Evolutionary conservation across 441 rosid genomes (phyloP), one percentile per base, ranked within the genome.

Genomic region (Iberis amara): DNA sequence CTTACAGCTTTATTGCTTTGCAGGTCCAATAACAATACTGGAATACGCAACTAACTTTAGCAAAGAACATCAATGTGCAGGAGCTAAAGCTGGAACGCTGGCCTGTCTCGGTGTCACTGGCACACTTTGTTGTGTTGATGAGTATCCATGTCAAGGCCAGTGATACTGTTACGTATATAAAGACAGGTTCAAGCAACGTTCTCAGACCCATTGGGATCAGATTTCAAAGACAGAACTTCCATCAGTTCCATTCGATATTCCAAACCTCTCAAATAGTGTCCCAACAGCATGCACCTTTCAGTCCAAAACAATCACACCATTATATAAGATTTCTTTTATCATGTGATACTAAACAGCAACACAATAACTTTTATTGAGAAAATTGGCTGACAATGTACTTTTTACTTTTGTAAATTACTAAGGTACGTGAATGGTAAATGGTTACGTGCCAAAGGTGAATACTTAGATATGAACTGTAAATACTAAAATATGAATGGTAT

Each of bases 281-380:
- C 96, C 72, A 90, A 49, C 31, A 90, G 73, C 91, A 90, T 86
- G 69, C 89, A 90, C 97, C 97, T 89, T 49, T 27, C n/a, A 37
- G 13, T 4, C 23, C n/a, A 61, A 51, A 43, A 26, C 33, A 66
- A 11, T 59, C 8, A 47, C 8, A 47, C 8, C 7, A 0, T n/a
- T 6, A 18, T 11, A 26, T 33, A 40, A 53, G 33, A 57, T 8
- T 9, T 38, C 18, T 49, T 43, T 37, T 33, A 10, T 8, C 5
- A 33, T 30, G 6, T 30, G 8, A 30, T 30, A 33, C 7, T 1
- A 49, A 57, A 23, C 18, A 18, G 36, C 1, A 7, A 11, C 39
- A 8, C 39, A 8, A 8, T 26, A 35, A 23, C 30, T 40, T 9
- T 42, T 18, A 18, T 18, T 18, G 21, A 18, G 21, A 18, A 18